These are phyloP conservation scores for Phytophthora aleatoria DNA, from an alignment of 352 stramenopile genomes.

Conservation along the genomic window DNA sequence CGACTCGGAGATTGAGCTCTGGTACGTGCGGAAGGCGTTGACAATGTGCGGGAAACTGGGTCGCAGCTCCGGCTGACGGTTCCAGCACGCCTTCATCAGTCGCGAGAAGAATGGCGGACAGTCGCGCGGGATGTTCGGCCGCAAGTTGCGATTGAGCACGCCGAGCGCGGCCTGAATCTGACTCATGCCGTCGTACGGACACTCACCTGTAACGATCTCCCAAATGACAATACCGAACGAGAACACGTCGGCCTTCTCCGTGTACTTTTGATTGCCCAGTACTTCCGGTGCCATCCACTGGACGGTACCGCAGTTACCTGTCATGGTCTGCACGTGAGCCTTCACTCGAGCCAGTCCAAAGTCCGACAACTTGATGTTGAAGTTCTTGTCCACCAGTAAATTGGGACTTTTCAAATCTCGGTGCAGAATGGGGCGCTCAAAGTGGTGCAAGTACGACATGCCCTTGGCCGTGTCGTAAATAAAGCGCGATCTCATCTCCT, in stretches of 20 bases:
- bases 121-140: conserved; percentile 64
- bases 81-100: conserved; percentile 80
- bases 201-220: conserved; percentile 89
- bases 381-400: conserved; percentile 83
- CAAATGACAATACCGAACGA: conserved; percentile 92
- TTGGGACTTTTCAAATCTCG: conserved; percentile 88
- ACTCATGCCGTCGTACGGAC: conserved; percentile 89
- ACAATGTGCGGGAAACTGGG: conserved; percentile 74
- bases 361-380: conserved; percentile 86
- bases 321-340: conserved; percentile 86
- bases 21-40: conserved; percentile 65
- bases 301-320: conserved; percentile 81
- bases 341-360: conserved; percentile 86
- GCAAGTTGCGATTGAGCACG: conserved; percentile 73
- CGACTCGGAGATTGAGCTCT: conserved; percentile 54
- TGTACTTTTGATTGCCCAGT: conserved; percentile 88
- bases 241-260: conserved; percentile 91
- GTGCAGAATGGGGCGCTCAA: conserved; percentile 84
- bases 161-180: conserved; percentile 78
- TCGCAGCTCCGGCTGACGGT: conserved; percentile 68
- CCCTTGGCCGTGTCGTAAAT: conserved; percentile 82
- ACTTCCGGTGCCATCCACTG: conserved; percentile 80
- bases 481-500: conserved; percentile 61
- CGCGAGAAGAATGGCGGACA: conserved; percentile 72
- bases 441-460: conserved; percentile 87